Percentiles rank a stretch among this genome's conserved stretches.
Conservation (phyloP, 805 yeast genomes). For the Candida jianshihensis region DNA sequence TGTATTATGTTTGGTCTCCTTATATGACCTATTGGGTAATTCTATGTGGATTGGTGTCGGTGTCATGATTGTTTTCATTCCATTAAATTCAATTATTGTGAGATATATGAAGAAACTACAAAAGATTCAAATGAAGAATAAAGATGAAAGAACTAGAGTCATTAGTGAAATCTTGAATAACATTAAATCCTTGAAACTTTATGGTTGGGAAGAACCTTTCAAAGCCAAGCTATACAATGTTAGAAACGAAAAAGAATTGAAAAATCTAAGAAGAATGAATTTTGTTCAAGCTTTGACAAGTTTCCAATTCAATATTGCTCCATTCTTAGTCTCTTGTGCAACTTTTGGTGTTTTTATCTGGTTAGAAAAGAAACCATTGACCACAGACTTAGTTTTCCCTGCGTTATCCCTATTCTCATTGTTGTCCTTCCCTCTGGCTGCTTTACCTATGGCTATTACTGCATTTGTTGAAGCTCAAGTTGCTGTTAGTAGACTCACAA, state of each 20-base stretch:
- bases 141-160: constrained; percentile 87
- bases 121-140: constrained; percentile 78
- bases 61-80: constrained; percentile 71
- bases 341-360: constrained; percentile 80
- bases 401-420: constrained; percentile 85
- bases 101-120: constrained; percentile 65
- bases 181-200: constrained; percentile 85
- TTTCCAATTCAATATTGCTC: constrained; percentile 80
- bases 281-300: constrained; percentile 59
- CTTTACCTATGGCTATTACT: constrained; percentile 85
- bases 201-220: constrained; percentile 94
- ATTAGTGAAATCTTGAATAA: constrained; percentile 85
- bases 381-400: constrained; percentile 89
- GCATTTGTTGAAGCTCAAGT: constrained; percentile 84
- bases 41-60: constrained; percentile 96
- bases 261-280: constrained; percentile 69
- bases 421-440: constrained; percentile 85
- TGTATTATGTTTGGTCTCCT: constrained; percentile 61
- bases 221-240: constrained; percentile 65
- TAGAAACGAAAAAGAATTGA: constrained; percentile 82
- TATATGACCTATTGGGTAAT: constrained; percentile 68
- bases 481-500: constrained; percentile 65
- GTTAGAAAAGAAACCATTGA: constrained; percentile 53
- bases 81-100: constrained; percentile 67
- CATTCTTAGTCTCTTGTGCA: constrained; percentile 81